Conservation (phyloP, 306 rosid genomes). For the Mimosa pudica region DNA sequence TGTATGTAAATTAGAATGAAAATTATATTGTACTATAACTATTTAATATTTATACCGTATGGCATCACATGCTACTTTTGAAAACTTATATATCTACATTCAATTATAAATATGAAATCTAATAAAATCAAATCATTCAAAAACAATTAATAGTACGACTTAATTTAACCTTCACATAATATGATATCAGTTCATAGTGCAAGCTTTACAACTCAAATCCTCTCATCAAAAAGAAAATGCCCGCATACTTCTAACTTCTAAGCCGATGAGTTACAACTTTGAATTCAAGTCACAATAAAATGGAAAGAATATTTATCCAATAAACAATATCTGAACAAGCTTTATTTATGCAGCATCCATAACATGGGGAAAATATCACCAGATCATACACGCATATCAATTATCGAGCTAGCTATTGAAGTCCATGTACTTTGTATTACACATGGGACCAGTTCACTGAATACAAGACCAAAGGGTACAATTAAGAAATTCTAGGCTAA, state of each 20-base stretch:
- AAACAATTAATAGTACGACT: not conserved
- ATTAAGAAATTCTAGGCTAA: conserved; percentile 52
- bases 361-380: conserved; percentile 25
- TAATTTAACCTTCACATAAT: too few species aligned
- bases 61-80: not conserved
- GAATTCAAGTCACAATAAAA: not conserved
- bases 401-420: conserved; percentile 29
- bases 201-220: too few species aligned
- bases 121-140: not conserved
- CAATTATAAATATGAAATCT: not conserved
- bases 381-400: conserved; percentile 32
- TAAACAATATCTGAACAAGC: conserved; percentile 10
- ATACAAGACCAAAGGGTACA: conserved; percentile 47
- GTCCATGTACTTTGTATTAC: conserved; percentile 46
- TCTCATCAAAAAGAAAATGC: too few species aligned
- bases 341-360: conserved; percentile 18
- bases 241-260: not conserved
- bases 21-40: not conserved
- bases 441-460: conserved; percentile 38
- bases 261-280: not conserved
- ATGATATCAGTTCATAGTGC: too few species aligned
- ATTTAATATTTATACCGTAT: not conserved
- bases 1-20: not conserved
- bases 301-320: not conserved
- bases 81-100: not conserved